These are phyloP conservation scores for Lipomyces starkeyi DNA, from an alignment of 805 yeast species.

Conservation along the genomic window DNA sequence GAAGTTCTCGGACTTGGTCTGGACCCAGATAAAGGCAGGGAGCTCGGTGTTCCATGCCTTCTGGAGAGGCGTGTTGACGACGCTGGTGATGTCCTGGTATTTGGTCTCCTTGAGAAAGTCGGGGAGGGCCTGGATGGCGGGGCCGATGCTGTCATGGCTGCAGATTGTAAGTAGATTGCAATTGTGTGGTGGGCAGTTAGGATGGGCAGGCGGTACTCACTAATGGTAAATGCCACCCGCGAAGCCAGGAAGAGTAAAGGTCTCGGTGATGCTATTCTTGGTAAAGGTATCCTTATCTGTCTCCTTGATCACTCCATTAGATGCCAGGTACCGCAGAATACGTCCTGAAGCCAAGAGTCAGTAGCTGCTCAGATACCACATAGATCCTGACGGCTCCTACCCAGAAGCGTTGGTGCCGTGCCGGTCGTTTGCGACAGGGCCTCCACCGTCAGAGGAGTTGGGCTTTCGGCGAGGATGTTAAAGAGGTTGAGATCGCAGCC, in stretches of 20 bases:
- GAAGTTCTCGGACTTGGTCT: background rate
- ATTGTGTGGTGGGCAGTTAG: background rate
- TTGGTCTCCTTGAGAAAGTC: background rate
- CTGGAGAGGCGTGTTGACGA: background rate
- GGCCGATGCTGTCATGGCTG: background rate
- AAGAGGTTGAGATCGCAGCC: conserved; percentile 7
- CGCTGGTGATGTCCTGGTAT: background rate
- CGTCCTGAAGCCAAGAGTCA: background rate
- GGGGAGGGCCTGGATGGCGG: no score
- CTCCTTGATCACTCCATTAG: background rate
- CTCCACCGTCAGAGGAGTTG: conserved; percentile 7
- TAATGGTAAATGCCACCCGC: conserved; percentile 8
- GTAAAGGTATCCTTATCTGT: background rate
- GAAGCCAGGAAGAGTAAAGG: no score
- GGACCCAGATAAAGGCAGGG: conserved; percentile 1
- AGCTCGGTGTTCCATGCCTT: background rate
- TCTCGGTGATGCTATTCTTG: no score
- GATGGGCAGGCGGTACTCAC: no score
- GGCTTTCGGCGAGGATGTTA: background rate
- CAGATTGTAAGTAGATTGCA: background rate
- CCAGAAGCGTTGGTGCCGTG: background rate
- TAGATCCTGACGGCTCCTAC: background rate
- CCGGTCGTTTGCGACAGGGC: background rate
- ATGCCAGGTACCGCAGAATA: background rate
- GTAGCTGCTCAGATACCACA: background rate